These are phyloP conservation scores for Lepidium didymum DNA, from an alignment of 345 rosid species.

Conservation along the genomic window DNA sequence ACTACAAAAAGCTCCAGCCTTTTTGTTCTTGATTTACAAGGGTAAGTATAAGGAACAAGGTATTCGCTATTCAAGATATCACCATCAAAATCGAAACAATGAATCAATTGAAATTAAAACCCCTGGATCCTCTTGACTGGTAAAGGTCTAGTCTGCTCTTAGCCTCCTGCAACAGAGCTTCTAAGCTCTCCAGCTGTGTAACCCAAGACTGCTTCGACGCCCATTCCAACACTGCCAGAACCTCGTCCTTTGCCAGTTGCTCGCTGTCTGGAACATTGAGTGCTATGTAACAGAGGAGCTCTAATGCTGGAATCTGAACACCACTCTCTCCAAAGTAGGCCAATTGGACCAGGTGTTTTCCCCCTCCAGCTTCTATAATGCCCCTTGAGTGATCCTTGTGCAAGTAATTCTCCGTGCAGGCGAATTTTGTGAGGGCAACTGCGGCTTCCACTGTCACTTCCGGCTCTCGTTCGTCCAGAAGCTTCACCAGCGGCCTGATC, in stretches of 20 bases:
- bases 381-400: constrained; percentile 84
- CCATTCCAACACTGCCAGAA: constrained; percentile 81
- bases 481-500: constrained; percentile 79
- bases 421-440: constrained; percentile 68
- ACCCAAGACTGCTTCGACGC: constrained; percentile 66
- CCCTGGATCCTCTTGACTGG: constrained; percentile 84
- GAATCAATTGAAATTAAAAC: constrained; percentile 50
- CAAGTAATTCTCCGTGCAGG: constrained; percentile 77
- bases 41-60: constrained; percentile 5
- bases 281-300: constrained; percentile 73
- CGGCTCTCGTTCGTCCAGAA: constrained; percentile 77
- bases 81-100: constrained; percentile 3
- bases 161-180: constrained; percentile 54
- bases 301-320: constrained; percentile 56
- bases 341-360: constrained; percentile 74
- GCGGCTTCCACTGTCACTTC: constrained; percentile 66
- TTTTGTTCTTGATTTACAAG: constrained; percentile 24
- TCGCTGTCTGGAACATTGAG: constrained; percentile 82
- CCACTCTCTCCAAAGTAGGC: constrained; percentile 79
- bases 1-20: constrained; percentile 20
- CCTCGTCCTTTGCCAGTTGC: constrained; percentile 71
- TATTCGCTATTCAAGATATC: background rate
- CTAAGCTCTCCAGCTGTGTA: constrained; percentile 49
- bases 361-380: constrained; percentile 76
- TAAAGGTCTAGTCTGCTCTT: constrained; percentile 77